Evolutionary conservation across 768 basidiomycete species (phyloP).

Genomic region (Auriscalpium microsporum): DNA sequence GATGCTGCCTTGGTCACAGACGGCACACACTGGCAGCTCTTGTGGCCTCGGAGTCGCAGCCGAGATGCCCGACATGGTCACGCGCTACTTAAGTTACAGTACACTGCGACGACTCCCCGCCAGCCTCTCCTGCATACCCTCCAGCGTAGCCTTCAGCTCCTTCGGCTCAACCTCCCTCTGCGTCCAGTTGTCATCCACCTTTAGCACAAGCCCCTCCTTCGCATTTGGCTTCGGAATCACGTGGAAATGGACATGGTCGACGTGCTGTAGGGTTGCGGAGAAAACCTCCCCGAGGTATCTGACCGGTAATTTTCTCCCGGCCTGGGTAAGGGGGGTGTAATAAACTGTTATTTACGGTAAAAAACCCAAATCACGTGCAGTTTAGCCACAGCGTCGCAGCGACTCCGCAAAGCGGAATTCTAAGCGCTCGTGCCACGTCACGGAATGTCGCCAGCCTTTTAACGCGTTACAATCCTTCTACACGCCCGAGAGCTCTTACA

Average conservation of each 20-base stretch:
- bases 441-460: too few species aligned
- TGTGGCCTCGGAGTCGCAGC: too few species aligned
- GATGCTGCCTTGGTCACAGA: too few species aligned
- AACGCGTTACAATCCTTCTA: neutral
- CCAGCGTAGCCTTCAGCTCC: conserved; percentile 22
- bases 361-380: neutral
- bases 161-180: conserved; percentile 27
- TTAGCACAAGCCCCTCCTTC: conserved; percentile 31
- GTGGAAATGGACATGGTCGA: conserved; percentile 43
- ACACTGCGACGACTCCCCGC: too few species aligned
- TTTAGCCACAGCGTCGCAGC: neutral
- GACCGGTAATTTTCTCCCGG: conserved; percentile 7
- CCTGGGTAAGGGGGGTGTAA: neutral
- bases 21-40: too few species aligned
- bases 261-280: conserved; percentile 12
- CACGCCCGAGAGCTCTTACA: neutral
- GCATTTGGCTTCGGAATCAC: conserved; percentile 36
- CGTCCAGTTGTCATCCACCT: conserved; percentile 29
- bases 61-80: too few species aligned
- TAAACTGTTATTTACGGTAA: neutral
- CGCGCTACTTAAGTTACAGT: too few species aligned
- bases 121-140: conserved; percentile 24
- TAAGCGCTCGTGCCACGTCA: neutral
- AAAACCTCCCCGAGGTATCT: neutral
- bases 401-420: neutral